Conservation (phyloP, 352 stramenopile species). For the Blastocystis sp. region DNA sequence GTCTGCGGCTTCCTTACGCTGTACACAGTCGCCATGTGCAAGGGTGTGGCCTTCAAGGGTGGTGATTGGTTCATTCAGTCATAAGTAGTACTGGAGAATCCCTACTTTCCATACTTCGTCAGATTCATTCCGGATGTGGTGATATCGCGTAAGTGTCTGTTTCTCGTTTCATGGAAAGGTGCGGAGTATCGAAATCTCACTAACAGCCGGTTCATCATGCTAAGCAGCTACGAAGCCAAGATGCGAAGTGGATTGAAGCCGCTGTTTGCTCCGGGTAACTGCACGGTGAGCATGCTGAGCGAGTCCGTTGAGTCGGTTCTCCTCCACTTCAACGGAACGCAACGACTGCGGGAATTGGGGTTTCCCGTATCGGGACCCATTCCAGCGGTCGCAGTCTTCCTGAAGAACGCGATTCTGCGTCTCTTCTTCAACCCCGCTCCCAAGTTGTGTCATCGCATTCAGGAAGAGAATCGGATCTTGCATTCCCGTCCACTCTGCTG, state of each 20-base stretch:
- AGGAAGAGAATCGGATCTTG: not conserved
- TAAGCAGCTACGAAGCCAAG: not conserved
- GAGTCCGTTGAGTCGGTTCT: not conserved
- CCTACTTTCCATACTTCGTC: not conserved
- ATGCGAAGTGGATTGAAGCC: not conserved
- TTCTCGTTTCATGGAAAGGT: no score
- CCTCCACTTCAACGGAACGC: not conserved
- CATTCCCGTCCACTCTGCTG: not conserved
- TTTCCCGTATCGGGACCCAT: slow-evolving; percentile 2
- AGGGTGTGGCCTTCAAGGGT: not conserved
- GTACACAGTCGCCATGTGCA: not conserved
- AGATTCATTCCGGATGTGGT: slow-evolving; percentile 3
- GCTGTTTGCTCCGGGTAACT: not conserved
- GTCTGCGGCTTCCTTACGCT: not conserved
- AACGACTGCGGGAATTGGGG: not conserved
- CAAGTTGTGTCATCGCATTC: not conserved
- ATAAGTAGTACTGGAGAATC: slow-evolving; percentile 6
- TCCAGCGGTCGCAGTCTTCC: not conserved
- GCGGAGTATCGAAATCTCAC: no score
- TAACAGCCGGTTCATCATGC: no score
- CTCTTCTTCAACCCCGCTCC: slow-evolving; percentile 4
- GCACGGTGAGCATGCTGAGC: not conserved
- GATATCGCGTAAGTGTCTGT: no score
- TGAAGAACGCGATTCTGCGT: not conserved
- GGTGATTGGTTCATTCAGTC: not conserved